Base-by-base conservation (phyloP, 2,329 filamentous ascomycete species). In the Madurella fahalii region DNA sequence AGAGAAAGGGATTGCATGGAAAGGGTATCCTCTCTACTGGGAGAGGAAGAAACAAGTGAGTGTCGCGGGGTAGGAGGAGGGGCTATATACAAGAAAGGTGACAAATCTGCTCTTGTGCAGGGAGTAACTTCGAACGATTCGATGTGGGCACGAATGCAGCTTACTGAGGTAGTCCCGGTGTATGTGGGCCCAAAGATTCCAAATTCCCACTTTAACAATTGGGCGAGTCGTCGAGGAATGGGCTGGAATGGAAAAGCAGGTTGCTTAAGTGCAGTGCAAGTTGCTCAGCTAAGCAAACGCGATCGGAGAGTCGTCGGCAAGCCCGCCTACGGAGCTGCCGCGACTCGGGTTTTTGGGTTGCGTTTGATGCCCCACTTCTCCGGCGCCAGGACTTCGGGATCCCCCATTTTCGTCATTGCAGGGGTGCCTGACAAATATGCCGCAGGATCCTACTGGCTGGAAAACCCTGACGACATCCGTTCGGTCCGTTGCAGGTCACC, bases 1-100 rank as follows among this genome's bases (percentile, higher is more conserved):
- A 61, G 47, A 17, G 62, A 54, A 54, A 68, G 57, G 39, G 65
- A 56, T 65, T 62, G 66, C 65, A 68, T 68, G 62, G 57, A 53
- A 42, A 18, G 9, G 30, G 20, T 56, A 50, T 18, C 37, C 4
- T 46, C 42, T 50, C 48, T 16, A 40, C 34, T 30, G 39, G 34
- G 40, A 42, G 40, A 11, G 30, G 9, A 15, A 47, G 30, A 18
- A 20, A 32, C 25, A 44, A 40, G 44, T 46, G 48, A 51, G 45
- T 54, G 37, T 53, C 58, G 59, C 56, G 61, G 61, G 59, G 59
- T 57, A 56, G 50, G 58, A 57, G 58, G 60, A 57, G 60, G 60
- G 57, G 50, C 40, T 42, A 44, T 48, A 52, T 41, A 43, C 17
- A 40, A 15, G 30, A 32, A 32, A 32, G 31, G 16, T 54, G 50